Percentiles rank a stretch among this genome's conserved stretches.
Conservation (phyloP, 2,329 filamentous ascomycete genomes). For the Colletotrichum destructivum region DNA sequence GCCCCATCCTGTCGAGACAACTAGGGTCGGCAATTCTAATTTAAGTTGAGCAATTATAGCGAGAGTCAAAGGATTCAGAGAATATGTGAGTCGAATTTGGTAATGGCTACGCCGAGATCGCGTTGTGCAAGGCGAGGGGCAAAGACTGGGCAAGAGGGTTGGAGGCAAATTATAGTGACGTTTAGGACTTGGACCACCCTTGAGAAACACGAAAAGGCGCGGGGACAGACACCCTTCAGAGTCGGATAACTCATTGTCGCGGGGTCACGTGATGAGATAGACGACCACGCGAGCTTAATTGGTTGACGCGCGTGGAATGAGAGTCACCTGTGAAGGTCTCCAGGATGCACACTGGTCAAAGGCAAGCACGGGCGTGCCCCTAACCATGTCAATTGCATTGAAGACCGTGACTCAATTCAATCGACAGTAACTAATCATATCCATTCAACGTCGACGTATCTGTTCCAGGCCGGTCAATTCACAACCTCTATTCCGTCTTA, state of each 20-base stretch:
- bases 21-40: too few species aligned
- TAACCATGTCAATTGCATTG: not conserved
- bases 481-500: not conserved
- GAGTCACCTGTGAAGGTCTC: not conserved
- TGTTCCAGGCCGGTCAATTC: not conserved
- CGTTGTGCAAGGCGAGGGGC: not conserved
- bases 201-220: conserved; percentile 24
- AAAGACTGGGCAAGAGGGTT: conserved; percentile 12
- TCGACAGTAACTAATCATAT: not conserved
- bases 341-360: too few species aligned
- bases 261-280: conserved; percentile 16
- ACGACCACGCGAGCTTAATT: not conserved
- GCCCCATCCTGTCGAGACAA: conserved; percentile 36
- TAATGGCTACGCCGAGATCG: not conserved
- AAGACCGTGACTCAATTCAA: not conserved
- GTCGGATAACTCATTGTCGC: conserved; percentile 14
- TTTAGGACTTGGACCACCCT: conserved; percentile 4
- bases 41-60: not conserved
- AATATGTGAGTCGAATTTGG: not conserved
- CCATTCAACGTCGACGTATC: too few species aligned
- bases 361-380: not conserved
- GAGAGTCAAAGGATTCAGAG: not conserved
- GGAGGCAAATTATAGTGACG: conserved; percentile 17
- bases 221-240: conserved; percentile 15
- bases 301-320: not conserved